Evolutionary conservation across 768 basidiomycete genomes (phyloP).

Genomic region (Udeniomyces megalosporus): DNA sequence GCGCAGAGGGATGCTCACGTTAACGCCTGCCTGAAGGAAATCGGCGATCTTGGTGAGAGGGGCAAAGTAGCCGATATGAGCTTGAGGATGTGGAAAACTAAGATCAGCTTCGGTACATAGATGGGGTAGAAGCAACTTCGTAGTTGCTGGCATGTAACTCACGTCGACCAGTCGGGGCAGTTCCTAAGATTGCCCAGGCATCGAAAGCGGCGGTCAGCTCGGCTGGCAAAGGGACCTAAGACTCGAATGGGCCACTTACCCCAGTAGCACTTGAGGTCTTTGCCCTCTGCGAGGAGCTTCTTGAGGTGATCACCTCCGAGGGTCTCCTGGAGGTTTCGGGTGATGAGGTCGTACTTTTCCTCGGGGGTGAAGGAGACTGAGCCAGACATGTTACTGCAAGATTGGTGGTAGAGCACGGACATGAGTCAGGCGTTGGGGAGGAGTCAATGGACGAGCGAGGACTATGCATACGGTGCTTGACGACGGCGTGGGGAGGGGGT

Average conservation of each 20-base stretch:
- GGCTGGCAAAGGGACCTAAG: not conserved
- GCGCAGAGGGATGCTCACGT: conserved; percentile 36
- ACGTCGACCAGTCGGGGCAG: conserved; percentile 90
- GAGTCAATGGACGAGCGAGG: too few relatives aligned
- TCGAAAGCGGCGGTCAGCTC: not conserved
- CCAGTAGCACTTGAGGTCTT: conserved; percentile 76
- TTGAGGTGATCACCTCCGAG: conserved; percentile 74
- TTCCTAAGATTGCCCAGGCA: conserved; percentile 39
- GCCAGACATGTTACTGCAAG: too few relatives aligned
- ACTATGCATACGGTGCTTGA: too few relatives aligned
- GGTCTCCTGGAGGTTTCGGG: conserved; percentile 67
- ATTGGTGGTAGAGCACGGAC: too few relatives aligned
- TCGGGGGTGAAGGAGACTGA: conserved; percentile 13
- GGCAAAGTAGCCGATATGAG: conserved; percentile 95
- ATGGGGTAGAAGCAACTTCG: too few relatives aligned
- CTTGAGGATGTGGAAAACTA: conserved; percentile 33
- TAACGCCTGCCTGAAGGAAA: conserved; percentile 81
- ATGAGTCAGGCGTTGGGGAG: too few relatives aligned
- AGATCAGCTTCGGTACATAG: conserved; percentile 2
- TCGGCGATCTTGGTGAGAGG: conserved; percentile 89
- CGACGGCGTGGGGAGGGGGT: too few relatives aligned
- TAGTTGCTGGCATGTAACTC: too few relatives aligned
- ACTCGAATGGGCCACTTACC: too few relatives aligned
- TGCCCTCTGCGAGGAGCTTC: conserved; percentile 57
- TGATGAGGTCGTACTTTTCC: conserved; percentile 57